Conservation (phyloP, 495 filamentous ascomycete species). For the Trichoderma gamsii region DNA sequence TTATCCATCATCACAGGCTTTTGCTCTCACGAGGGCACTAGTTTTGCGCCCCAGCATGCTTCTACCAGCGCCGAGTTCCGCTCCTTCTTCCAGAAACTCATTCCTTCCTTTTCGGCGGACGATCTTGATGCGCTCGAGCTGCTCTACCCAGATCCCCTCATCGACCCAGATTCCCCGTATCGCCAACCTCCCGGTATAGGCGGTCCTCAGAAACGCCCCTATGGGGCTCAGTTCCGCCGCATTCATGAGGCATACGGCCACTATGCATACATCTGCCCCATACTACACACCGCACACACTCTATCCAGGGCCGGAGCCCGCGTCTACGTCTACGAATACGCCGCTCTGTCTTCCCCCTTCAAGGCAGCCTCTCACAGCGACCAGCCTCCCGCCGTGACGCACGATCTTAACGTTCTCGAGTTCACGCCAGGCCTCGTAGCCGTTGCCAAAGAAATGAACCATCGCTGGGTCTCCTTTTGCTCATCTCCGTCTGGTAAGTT, state of each 20-base stretch:
- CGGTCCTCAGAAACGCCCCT: conserved; percentile 25
- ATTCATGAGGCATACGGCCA: conserved; percentile 59
- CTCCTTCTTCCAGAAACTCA: conserved; percentile 48
- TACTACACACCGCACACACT: conserved; percentile 54
- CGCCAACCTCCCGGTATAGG: conserved; percentile 10
- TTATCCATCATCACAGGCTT: conserved; percentile 61
- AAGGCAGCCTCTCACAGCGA: conserved; percentile 56
- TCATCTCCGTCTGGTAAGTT: conserved; percentile 27
- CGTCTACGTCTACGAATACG: conserved; percentile 57
- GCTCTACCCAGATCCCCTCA: conserved; percentile 53
- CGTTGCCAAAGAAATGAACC: conserved; percentile 48
- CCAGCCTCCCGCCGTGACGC: conserved; percentile 52
- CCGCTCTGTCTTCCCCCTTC: conserved; percentile 39
- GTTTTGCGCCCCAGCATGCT: conserved; percentile 48
- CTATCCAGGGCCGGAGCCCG: conserved; percentile 33
- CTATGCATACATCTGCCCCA: conserved; percentile 62
- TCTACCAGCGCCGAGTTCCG: conserved; percentile 43
- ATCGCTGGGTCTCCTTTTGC: conserved; percentile 52
- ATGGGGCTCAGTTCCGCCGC: conserved; percentile 52
- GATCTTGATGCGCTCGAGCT: conserved; percentile 46
- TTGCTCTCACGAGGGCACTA: conserved; percentile 59
- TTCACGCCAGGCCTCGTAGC: conserved; percentile 40
- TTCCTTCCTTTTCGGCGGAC: conserved; percentile 42
- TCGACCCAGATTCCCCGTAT: conserved; percentile 15
- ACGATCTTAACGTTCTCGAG: conserved; percentile 37